phyloP scores from a whole-genome alignment of 495 filamentous ascomycete species.

The Neurospora sublineolata region DNA sequence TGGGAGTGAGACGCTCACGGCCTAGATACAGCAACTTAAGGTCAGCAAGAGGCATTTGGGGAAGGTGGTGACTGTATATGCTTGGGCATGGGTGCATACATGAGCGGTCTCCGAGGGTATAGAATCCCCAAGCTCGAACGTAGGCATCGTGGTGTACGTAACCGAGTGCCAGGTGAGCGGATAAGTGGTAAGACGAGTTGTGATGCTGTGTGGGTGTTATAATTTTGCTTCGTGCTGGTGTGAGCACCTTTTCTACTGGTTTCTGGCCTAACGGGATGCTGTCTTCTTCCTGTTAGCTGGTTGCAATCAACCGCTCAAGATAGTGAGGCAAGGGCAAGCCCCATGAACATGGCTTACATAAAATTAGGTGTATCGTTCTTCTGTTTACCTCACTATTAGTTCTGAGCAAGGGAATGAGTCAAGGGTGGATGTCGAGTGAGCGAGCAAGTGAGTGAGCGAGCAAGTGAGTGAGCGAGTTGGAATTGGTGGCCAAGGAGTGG shows the following conservation, averaged over 20 bases:
- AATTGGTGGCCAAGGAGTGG: neutral
- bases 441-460: neutral
- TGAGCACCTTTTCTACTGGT: neutral
- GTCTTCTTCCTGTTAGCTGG: neutral
- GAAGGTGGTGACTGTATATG: slow-evolving; percentile 13
- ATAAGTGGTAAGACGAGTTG: neutral
- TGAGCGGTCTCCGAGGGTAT: slow-evolving; percentile 52
- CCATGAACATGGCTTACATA: neutral
- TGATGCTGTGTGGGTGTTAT: neutral
- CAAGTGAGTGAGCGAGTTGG: neutral
- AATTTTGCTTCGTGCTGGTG: neutral
- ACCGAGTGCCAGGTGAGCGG: neutral
- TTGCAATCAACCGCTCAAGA: neutral
- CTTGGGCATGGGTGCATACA: slow-evolving; percentile 21
- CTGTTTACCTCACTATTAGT: neutral
- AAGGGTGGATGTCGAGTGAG: neutral
- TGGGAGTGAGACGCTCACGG: slow-evolving; percentile 89
- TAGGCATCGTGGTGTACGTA: slow-evolving; percentile 22
- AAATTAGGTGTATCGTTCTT: neutral
- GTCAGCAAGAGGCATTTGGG: neutral
- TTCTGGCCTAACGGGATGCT: neutral
- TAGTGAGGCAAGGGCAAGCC: neutral
- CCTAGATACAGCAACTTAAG: slow-evolving; percentile 38
- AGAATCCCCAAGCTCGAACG: slow-evolving; percentile 40
- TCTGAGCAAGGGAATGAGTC: neutral